phyloP scores from a whole-genome alignment of 192 early-diverging fungal genomes.

The Piromyces sp. region DNA sequence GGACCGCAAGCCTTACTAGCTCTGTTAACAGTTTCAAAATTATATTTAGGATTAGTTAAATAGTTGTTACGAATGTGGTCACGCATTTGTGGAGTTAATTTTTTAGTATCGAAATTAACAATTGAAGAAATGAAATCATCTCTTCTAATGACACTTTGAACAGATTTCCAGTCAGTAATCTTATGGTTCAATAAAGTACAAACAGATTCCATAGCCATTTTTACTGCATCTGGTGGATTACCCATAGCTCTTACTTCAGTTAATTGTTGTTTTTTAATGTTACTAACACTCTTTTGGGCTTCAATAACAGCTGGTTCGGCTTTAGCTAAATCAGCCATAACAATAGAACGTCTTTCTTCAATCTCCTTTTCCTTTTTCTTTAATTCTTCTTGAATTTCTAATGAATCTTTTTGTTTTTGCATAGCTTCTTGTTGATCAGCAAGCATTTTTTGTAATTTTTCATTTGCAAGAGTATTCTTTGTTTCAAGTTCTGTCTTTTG shows the following conservation, averaged over 20 bases:
- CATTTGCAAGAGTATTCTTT: conserved; percentile 81
- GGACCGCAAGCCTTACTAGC: conserved; percentile 98
- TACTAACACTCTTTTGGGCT: conserved; percentile 80
- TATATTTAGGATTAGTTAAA: conserved; percentile 68
- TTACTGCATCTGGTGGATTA: conserved; percentile 90
- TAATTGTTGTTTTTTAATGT: conserved; percentile 92
- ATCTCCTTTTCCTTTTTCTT: conserved; percentile 58
- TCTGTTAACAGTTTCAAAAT: conserved; percentile 89
- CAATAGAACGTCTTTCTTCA: conserved; percentile 55
- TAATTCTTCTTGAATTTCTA: conserved; percentile 59
- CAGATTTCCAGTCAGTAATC: conserved; percentile 74
- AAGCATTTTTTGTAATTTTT: conserved; percentile 90
- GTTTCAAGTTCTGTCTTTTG: conserved; percentile 69
- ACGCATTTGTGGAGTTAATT: conserved; percentile 56
- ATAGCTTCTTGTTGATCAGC: conserved; percentile 86
- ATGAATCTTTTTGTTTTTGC: conserved; percentile 63
- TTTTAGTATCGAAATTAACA: conserved; percentile 88
- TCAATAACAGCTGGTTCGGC: conserved; percentile 93
- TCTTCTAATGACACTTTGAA: conserved; percentile 72
- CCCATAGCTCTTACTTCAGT: conserved; percentile 91
- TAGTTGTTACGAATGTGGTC: conserved; percentile 65
- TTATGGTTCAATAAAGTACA: conserved; percentile 82
- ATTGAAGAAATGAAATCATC: conserved; percentile 97
- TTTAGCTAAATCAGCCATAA: conserved; percentile 75
- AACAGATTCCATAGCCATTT: conserved; percentile 93